Percentiles rank a stretch among this genome's conserved stretches.
Evolutionary conservation across 2,329 filamentous ascomycete genomes (phyloP).

Genomic region (Beauveria scarabaeidicola): DNA sequence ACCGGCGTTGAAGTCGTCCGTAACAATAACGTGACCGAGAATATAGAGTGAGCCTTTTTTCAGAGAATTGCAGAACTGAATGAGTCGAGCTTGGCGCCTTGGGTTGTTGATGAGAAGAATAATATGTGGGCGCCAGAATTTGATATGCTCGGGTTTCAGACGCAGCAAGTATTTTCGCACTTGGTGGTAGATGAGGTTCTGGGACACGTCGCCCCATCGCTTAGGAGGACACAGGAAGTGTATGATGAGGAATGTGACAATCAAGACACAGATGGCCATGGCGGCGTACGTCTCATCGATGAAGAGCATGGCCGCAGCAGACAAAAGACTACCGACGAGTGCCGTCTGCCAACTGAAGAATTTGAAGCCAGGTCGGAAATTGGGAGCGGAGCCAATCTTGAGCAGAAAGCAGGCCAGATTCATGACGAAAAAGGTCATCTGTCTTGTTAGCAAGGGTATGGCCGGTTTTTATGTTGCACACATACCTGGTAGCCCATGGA

Average conservation of each 20-base stretch:
- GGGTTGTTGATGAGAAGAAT: conserved; percentile 77
- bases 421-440: conserved; percentile 85
- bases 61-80: conserved; percentile 84
- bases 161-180: conserved; percentile 80
- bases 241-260: conserved; percentile 74
- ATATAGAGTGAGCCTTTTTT: conserved; percentile 85
- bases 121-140: conserved; percentile 88
- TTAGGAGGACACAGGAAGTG: conserved; percentile 82
- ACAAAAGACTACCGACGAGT: conserved; percentile 63
- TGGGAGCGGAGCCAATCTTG: conserved; percentile 79
- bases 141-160: conserved; percentile 81
- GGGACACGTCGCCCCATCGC: conserved; percentile 82
- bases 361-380: conserved; percentile 80
- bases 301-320: conserved; percentile 80
- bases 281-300: conserved; percentile 76
- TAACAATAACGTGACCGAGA: conserved; percentile 80
- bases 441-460: conserved; percentile 9
- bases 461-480: background rate
- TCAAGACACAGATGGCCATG: conserved; percentile 62
- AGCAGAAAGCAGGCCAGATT: conserved; percentile 81
- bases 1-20: conserved; percentile 68
- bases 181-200: conserved; percentile 78
- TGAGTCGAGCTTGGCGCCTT: conserved; percentile 70
- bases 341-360: conserved; percentile 86
- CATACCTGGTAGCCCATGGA: conserved; percentile 76